Conservation (phyloP, 495 filamentous ascomycete genomes). For the Filosporella fistucella region DNA sequence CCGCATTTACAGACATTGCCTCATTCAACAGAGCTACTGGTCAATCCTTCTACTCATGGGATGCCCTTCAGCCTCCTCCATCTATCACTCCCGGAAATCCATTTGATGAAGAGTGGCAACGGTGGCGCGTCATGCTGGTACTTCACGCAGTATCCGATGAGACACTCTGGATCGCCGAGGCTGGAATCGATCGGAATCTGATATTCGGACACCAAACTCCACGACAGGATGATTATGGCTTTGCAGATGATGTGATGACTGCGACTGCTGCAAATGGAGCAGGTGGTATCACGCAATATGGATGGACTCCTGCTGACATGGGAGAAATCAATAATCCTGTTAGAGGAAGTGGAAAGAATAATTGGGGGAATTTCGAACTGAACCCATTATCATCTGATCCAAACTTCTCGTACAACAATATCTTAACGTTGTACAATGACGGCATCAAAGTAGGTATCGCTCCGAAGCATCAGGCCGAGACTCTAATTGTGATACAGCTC, state of each 20-base stretch:
- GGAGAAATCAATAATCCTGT: constrained; percentile 1
- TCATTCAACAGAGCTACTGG: constrained; percentile 8
- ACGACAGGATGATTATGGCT: constrained; percentile 1
- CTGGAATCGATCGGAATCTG: constrained; percentile 6
- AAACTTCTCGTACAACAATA: not conserved
- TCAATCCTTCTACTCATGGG: constrained; percentile 6
- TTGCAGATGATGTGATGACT: constrained; percentile 9
- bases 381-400: constrained; percentile 2
- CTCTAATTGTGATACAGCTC: too few species aligned
- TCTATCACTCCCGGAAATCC: constrained; percentile 5
- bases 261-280: constrained; percentile 11
- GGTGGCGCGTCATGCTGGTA: constrained; percentile 4
- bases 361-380: constrained; percentile 6
- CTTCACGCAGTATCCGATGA: constrained; percentile 5
- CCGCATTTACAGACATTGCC: constrained; percentile 6
- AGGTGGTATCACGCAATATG: constrained; percentile 8
- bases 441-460: too few species aligned
- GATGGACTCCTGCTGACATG: not conserved
- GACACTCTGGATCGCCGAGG: constrained; percentile 3
- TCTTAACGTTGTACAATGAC: too few species aligned
- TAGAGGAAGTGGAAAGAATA: constrained; percentile 9
- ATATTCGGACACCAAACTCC: constrained; percentile 11
- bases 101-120: constrained; percentile 6
- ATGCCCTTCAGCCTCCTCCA: constrained; percentile 4
- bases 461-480: too few species aligned